Evolutionary conservation across 176 grass and related monocot species (phyloP), one percentile per base, ranked within the genome.

Genomic region (Eleusine indica): DNA sequence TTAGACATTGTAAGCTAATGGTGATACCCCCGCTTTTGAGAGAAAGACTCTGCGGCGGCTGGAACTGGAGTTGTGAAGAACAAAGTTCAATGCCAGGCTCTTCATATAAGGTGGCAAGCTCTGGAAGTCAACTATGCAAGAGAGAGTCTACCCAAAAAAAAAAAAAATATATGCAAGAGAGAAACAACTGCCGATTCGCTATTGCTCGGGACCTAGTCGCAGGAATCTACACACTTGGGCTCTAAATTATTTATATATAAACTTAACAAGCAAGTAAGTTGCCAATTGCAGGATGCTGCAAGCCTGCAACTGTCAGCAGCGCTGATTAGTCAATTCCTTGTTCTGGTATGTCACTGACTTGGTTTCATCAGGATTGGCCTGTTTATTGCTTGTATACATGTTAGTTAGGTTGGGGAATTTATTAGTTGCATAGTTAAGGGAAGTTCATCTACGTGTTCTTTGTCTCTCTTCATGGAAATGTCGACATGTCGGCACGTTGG

Each of bases 1-100:
- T 89, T 89, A 3, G 82, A 81, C 87, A 89, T 89, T 44, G 43
- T 71, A 71, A 43, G 16, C 32, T 6, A 63, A 30, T 8, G 72
- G 21, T 70, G 78, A 12, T 25, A 57, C 48, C 77, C 51, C n/a
- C 49, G 71, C 29, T 1, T 3, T 78, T 56, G 69, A 35, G 19
- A 32, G 76, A 73, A 46, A 60, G 42, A 2, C 38, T 38, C 49
- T 53, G 51, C 12, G 70, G 30, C 37, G 22, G 17, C 10, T 80
- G 65, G 61, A 8, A 21, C 43, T 53, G 35, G 37, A 63, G 53
- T 15, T 76, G 9, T 89, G 77, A 35, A 25, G 64, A 64, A 78
- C 28, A 35, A 0, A 30, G 71, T 75, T 21, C 35, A 41, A 25
- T 53, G 16, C n/a, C 14, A 29, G 3, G 53, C 29, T 62, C 65